Evolutionary conservation across 257 asterid genomes (phyloP).

Genomic region (Eucommia ulmoides): DNA sequence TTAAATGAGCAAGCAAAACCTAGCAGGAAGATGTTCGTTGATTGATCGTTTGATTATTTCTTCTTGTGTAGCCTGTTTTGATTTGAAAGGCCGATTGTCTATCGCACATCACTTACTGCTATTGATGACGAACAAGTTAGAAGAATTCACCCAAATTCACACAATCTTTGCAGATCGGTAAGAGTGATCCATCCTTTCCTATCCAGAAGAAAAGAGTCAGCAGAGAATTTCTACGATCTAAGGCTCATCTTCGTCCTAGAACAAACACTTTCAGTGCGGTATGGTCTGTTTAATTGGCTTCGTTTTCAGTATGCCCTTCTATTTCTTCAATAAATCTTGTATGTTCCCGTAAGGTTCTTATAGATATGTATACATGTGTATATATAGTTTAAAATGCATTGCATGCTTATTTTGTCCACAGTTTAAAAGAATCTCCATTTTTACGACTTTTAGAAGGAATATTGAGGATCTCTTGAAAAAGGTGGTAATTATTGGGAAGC

Average conservation of each 20-base stretch:
- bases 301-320: conserved; percentile 3
- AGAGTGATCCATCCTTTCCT: conserved; percentile 83
- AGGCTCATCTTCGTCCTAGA: conserved; percentile 98
- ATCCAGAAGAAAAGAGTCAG: conserved; percentile 94
- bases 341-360: no score
- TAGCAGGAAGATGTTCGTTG: neutral
- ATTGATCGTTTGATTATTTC: neutral
- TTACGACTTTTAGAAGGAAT: no score
- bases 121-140: neutral
- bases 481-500: no score
- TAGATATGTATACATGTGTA: no score
- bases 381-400: no score
- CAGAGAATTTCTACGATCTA: conserved; percentile 89
- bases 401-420: no score
- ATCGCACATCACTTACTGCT: neutral
- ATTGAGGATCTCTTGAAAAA: no score
- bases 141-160: conserved; percentile 5
- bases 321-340: no score
- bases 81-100: neutral
- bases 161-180: conserved; percentile 48
- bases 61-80: neutral
- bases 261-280: conserved; percentile 98
- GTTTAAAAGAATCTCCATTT: no score
- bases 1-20: no score
- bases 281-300: conserved; percentile 27